Percentiles rank a stretch among this genome's conserved stretches.
These are phyloP conservation scores for Scenedesmus sp. DNA, from an alignment of 163 green algal species.

Conservation along the genomic window DNA sequence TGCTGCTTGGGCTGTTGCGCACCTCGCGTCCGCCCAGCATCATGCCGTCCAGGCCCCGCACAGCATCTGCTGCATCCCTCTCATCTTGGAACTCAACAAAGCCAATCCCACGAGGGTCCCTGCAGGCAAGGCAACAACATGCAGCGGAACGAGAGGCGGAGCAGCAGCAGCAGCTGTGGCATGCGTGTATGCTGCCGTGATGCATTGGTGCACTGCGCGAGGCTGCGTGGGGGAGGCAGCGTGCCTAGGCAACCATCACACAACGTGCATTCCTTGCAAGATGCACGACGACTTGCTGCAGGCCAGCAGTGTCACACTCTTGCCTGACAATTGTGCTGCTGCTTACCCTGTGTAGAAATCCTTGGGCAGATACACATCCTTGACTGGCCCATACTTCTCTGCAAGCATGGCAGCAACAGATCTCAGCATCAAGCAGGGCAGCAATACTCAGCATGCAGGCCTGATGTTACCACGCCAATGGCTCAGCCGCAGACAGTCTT, in stretches of 20 bases:
- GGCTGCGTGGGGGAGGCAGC: not conserved
- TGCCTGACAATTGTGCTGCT: not conserved
- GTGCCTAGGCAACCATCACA: not conserved
- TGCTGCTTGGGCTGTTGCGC: not conserved
- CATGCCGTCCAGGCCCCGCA: constrained; percentile 58
- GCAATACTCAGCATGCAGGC: not conserved
- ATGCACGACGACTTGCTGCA: not conserved
- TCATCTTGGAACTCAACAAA: constrained; percentile 67
- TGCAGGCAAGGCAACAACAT: constrained; percentile 2
- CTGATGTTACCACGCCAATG: not conserved
- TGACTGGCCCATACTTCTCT: constrained; percentile 66
- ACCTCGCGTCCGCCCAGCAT: constrained; percentile 63
- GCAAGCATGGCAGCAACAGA: not conserved
- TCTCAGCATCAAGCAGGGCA: not conserved
- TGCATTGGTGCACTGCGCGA: not conserved
- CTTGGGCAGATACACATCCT: constrained; percentile 72
- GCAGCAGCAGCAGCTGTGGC: not conserved
- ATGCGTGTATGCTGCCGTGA: not conserved
- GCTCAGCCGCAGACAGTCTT: not conserved
- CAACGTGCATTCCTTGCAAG: not conserved
- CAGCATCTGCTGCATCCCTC: constrained; percentile 63
- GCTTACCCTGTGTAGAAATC: constrained; percentile 68
- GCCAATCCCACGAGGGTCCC: constrained; percentile 64
- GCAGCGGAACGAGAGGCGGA: not conserved
- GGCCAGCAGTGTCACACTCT: not conserved